Conservation (phyloP, 177 flowering plant species). For the Telopea speciosissima region DNA sequence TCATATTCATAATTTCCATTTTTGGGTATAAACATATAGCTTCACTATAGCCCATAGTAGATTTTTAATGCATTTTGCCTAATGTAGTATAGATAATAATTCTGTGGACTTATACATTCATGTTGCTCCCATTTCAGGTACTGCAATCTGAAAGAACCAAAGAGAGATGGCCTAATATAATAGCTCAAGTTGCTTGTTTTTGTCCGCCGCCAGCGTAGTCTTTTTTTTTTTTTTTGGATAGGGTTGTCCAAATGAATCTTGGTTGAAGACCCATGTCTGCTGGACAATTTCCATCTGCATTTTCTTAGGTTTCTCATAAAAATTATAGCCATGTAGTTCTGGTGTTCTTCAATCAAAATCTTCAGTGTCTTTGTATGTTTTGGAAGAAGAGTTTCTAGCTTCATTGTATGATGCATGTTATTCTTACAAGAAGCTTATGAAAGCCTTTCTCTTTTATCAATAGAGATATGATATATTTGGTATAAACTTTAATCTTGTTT, state of each 20-base stretch:
- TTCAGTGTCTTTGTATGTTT: constrained; percentile 18
- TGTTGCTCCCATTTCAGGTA: constrained; percentile 27
- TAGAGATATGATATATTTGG: constrained; percentile 12
- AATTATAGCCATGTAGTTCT: constrained; percentile 27
- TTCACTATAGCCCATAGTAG: background rate
- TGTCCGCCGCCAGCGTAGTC: constrained; percentile 6
- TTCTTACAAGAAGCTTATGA: constrained; percentile 24
- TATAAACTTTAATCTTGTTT: background rate
- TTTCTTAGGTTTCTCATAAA: background rate
- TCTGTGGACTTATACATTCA: background rate
- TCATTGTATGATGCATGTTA: constrained; percentile 19
- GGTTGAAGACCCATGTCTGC: constrained; percentile 20
- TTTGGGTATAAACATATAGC: constrained; percentile 23
- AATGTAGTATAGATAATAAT: too few species aligned
- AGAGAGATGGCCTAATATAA: constrained; percentile 16
- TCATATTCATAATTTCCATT: constrained; percentile 26
- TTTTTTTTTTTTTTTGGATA: constrained; percentile 11
- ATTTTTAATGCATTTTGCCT: too few species aligned
- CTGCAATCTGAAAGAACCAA: constrained; percentile 19
- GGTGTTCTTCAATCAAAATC: constrained; percentile 11
- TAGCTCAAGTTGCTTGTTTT: constrained; percentile 11
- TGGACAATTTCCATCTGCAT: constrained; percentile 9
- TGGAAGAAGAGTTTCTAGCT: constrained; percentile 18
- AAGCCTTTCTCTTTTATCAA: constrained; percentile 17
- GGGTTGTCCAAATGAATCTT: constrained; percentile 20